Evolutionary conservation across 2,329 filamentous ascomycete genomes (phyloP), one percentile per base, ranked within the genome.

Genomic region (Leptoxyphium fumago): DNA sequence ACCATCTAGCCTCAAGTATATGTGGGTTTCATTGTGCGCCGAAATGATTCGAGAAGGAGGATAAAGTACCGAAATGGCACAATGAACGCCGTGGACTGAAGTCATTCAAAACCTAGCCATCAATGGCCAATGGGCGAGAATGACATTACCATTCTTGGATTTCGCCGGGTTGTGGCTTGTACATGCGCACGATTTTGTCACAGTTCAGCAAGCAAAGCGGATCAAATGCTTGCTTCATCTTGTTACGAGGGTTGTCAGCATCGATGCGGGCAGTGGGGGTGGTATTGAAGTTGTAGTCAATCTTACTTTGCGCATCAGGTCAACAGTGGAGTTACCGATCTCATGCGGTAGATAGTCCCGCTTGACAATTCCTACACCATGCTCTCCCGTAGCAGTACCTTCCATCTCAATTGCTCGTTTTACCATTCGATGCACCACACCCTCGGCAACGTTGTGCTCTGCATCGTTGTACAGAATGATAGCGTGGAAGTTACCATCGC

Each of bases 301-400:
- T 62, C 69, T 54, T 63, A 82, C 78, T 72, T 81, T 84, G 63
- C 84, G 75, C 84, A 93, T 93, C 17, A 81, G 71, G 64, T 88
- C 82, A 8, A 93, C 83, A 0, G 84, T 85, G 10, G 65, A 69
- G 60, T 77, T 69, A 10, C 84, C 83, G 36, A 91, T 68, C 64
- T 93, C 84, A 56, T 88, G 81, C 9, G 77, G 72, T 38, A 93
- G 70, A 57, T 89, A 89, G 58, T 91, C 84, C 52, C 84, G 71
- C 74, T 93, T 93, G 45, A 89, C 82, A 40, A 93, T 67, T 6
- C 84, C 84, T 43, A 91, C 80, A 38, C 84, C 84, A 61, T 93
- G 84, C 63, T 93, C 84, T 43, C 84, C 85, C 10, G 84, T 88
- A 1, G 87, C 84, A 0, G 85, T 91, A 8, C 85, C 85, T 63